Percentiles rank a stretch among this genome's conserved stretches.
Conservation (phyloP, 148 eudicot species). For the Rhododendron williamsianum region DNA sequence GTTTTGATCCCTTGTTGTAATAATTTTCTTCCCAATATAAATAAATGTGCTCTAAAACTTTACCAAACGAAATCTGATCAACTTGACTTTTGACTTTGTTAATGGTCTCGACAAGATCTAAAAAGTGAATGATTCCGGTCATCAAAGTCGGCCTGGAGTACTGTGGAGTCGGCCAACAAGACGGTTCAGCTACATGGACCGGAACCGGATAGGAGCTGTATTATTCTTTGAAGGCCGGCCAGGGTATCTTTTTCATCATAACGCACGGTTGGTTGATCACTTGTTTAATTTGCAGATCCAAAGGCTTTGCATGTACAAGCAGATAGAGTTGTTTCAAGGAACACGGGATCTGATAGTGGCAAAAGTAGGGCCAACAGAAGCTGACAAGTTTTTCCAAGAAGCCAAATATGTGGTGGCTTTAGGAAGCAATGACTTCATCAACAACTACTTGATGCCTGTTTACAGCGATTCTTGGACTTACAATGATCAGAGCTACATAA, state of each 20-base stretch:
- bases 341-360: constrained; percentile 47
- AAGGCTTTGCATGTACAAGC: constrained; percentile 63
- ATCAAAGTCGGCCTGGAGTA: too few species aligned
- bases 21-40: too few species aligned
- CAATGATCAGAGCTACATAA: constrained; percentile 48
- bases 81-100: too few species aligned
- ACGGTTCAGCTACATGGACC: too few species aligned
- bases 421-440: constrained; percentile 96
- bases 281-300: constrained; percentile 49
- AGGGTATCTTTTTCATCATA: neutral
- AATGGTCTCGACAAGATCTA: neutral
- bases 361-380: constrained; percentile 52
- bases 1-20: neutral
- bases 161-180: neutral
- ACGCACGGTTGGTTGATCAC: neutral
- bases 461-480: constrained; percentile 72
- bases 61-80: too few species aligned
- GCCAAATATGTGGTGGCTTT: constrained; percentile 71
- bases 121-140: too few species aligned
- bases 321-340: constrained; percentile 79
- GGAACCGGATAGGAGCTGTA: neutral
- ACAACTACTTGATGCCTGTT: constrained; percentile 87
- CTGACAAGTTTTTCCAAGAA: constrained; percentile 52
- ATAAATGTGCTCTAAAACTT: too few species aligned
- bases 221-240: neutral